A percentile compares a stretch with the other conserved stretches of the same genome.
phyloP scores from a whole-genome alignment of 306 rosid genomes.

The Trifolium subterraneum region DNA sequence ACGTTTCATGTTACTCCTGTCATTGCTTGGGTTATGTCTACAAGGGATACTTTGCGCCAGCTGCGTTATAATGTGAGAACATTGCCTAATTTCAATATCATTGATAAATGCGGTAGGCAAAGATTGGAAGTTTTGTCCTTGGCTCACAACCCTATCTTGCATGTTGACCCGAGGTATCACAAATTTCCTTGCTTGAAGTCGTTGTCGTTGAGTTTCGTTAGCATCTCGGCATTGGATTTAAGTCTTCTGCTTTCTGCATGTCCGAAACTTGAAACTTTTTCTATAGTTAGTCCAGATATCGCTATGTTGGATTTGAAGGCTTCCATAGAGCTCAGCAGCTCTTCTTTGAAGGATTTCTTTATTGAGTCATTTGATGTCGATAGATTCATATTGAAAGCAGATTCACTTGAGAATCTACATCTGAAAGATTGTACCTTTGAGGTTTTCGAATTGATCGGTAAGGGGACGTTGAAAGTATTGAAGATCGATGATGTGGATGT shows the following conservation, averaged over 20 bases:
- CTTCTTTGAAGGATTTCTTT: slow-evolving; percentile 63
- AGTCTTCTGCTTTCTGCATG: slow-evolving; percentile 67
- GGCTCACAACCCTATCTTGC: slow-evolving; percentile 61
- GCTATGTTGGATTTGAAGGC: slow-evolving; percentile 63
- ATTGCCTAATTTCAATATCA: slow-evolving; percentile 64
- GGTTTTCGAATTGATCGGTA: slow-evolving; percentile 60
- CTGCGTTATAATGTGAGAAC: slow-evolving; percentile 64
- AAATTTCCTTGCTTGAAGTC: slow-evolving; percentile 72
- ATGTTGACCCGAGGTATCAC: slow-evolving; percentile 71
- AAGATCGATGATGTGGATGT: slow-evolving; percentile 76
- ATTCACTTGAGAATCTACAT: slow-evolving; percentile 61
- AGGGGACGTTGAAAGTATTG: slow-evolving; percentile 62
- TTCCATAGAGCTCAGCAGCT: slow-evolving; percentile 59
- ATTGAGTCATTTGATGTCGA: slow-evolving; percentile 65
- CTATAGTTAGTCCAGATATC: slow-evolving; percentile 59
- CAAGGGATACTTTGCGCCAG: slow-evolving; percentile 63
- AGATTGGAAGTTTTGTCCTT: slow-evolving; percentile 62
- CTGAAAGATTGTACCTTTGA: slow-evolving; percentile 68
- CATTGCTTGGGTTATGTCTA: slow-evolving; percentile 87
- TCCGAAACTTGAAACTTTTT: slow-evolving; percentile 63
- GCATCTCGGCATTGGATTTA: slow-evolving; percentile 74
- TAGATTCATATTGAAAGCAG: slow-evolving; percentile 58
- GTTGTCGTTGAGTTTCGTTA: slow-evolving; percentile 58
- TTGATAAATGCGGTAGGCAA: slow-evolving; percentile 67
- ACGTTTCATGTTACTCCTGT: slow-evolving; percentile 70